A percentile compares a stretch with the other conserved stretches of the same genome.
Evolutionary conservation across 192 early-diverging fungal genomes (phyloP).

Genomic region (Geosiphon pyriformis): DNA sequence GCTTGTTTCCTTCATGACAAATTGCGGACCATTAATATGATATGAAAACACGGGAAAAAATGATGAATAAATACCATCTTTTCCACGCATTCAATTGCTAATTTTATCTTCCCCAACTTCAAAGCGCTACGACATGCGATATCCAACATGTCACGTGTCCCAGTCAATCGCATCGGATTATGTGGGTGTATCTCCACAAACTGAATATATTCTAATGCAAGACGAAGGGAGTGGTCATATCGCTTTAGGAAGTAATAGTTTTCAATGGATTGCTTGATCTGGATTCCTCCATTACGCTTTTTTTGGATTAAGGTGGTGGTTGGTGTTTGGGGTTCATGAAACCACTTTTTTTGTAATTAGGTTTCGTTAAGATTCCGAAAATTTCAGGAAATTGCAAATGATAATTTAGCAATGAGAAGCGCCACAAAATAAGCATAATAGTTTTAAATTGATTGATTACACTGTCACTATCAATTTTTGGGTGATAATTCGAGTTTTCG

Average conservation of each 20-base stretch:
- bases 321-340: no score
- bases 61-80: background rate
- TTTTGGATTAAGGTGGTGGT: no score
- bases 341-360: no score
- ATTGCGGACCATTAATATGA: no score
- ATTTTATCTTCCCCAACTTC: background rate
- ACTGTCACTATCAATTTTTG: no score
- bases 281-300: background rate
- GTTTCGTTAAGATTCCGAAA: no score
- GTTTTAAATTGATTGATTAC: no score
- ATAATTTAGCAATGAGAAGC: no score
- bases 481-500: no score
- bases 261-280: conserved; percentile 10
- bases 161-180: conserved; percentile 11
- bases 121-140: conserved; percentile 9
- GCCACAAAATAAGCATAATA: no score
- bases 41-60: background rate
- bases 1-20: background rate
- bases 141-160: conserved; percentile 8
- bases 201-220: conserved; percentile 9
- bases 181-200: background rate
- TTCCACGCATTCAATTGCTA: conserved; percentile 5
- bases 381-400: no score
- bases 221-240: background rate
- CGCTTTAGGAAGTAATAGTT: conserved; percentile 9